Percentiles rank a stretch among this genome's conserved stretches.
phyloP scores from a whole-genome alignment of 2,329 filamentous ascomycete genomes.

The Aureobasidium zeae region DNA sequence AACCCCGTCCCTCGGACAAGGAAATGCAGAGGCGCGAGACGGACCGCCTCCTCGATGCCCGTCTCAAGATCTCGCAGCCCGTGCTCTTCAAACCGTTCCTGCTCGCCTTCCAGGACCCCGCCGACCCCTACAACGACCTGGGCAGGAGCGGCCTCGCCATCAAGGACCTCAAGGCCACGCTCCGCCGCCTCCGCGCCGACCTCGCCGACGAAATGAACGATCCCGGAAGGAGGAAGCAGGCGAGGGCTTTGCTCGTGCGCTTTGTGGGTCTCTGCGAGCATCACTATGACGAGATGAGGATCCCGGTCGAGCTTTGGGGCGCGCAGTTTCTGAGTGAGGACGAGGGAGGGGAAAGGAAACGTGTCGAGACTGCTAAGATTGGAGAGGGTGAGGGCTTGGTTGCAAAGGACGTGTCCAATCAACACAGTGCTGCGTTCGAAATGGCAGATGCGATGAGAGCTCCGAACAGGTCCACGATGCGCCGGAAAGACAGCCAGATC shows the following conservation, averaged over 20 bases:
- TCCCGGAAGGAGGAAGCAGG: not conserved
- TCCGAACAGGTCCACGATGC: too few species aligned
- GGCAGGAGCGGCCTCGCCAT: slow-evolving; percentile 42
- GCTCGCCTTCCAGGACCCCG: slow-evolving; percentile 51
- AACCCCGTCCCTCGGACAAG: not conserved
- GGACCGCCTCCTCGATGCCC: too few species aligned
- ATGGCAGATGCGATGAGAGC: too few species aligned
- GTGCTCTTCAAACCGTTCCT: slow-evolving; percentile 31
- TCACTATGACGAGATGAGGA: slow-evolving; percentile 20
- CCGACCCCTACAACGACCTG: slow-evolving; percentile 48
- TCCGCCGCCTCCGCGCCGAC: slow-evolving; percentile 1
- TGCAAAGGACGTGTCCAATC: too few species aligned
- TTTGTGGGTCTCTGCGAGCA: slow-evolving; percentile 26
- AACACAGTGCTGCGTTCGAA: too few species aligned
- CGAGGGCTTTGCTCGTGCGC: slow-evolving; percentile 18
- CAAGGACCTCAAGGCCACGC: slow-evolving; percentile 40
- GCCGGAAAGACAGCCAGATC: too few species aligned
- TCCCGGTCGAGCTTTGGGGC: slow-evolving; percentile 18
- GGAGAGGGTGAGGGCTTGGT: not conserved
- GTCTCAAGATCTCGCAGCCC: slow-evolving; percentile 14
- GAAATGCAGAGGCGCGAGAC: not conserved
- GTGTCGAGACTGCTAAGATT: not conserved
- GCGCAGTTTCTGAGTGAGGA: not conserved
- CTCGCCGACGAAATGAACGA: slow-evolving; percentile 11
- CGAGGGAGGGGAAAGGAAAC: not conserved